phyloP scores from a whole-genome alignment of 371 early-diverging fungal species.

The Basidiobolus meristosporus region DNA sequence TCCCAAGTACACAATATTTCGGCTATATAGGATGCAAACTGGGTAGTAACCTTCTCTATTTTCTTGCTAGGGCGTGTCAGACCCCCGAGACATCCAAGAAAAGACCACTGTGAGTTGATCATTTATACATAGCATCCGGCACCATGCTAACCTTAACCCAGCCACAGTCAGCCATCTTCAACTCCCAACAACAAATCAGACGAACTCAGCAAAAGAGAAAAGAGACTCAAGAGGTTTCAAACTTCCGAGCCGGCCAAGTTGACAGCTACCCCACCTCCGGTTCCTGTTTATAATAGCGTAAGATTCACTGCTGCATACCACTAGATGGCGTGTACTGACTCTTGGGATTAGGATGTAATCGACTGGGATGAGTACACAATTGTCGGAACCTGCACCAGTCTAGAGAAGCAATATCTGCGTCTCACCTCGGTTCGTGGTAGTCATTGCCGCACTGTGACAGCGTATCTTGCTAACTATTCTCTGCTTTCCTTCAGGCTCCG shows the following conservation, averaged over 20 bases:
- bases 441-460: neutral
- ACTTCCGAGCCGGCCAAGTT: neutral
- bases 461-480: neutral
- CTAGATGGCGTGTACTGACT: neutral
- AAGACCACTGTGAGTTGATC: no score
- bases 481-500: constrained; percentile 38
- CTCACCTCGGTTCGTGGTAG: constrained; percentile 49
- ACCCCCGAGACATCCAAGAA: neutral
- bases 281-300: neutral
- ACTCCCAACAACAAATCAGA: constrained; percentile 1
- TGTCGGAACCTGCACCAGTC: constrained; percentile 60
- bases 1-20: constrained; percentile 19
- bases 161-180: no score
- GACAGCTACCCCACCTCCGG: neutral
- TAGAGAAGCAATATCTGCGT: constrained; percentile 80
- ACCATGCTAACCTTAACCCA: no score
- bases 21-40: neutral
- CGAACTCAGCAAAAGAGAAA: constrained; percentile 3
- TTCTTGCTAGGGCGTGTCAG: neutral
- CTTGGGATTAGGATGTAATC: constrained; percentile 26
- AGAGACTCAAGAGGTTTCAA: neutral
- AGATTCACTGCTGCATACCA: neutral
- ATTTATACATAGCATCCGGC: no score
- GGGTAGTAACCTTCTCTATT: neutral
- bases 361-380: constrained; percentile 67